These are phyloP conservation scores for Phialophora expanda DNA, from an alignment of 2,329 filamentous ascomycete species.

Conservation along the genomic window DNA sequence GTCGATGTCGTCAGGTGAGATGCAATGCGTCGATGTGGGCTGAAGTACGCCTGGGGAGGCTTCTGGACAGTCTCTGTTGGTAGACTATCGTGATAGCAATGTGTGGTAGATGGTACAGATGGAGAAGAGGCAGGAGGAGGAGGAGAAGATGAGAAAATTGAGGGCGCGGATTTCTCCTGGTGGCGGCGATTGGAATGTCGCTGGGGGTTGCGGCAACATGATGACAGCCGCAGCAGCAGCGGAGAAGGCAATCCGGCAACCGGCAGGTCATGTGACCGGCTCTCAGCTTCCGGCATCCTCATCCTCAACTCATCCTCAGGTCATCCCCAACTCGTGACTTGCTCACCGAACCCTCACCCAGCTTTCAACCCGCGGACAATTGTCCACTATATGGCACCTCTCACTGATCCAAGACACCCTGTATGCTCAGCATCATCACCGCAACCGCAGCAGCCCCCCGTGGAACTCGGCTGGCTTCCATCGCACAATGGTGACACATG, in stretches of 20 bases:
- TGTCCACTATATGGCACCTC: background rate
- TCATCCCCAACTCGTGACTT: background rate
- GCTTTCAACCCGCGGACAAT: background rate
- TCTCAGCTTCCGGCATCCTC: background rate
- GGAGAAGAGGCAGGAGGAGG: conserved; percentile 11
- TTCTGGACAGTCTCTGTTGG: conserved; percentile 21
- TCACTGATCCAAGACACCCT: background rate
- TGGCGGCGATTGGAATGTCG: background rate
- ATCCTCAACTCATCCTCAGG: background rate
- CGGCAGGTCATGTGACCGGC: conserved; percentile 11
- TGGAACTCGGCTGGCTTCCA: background rate
- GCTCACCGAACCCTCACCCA: background rate
- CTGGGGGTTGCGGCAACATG: conserved; percentile 2
- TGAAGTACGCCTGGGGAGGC: conserved; percentile 29
- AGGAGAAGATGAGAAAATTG: conserved; percentile 14
- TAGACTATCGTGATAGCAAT: conserved; percentile 9
- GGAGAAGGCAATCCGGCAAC: conserved; percentile 4
- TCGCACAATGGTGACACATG: background rate
- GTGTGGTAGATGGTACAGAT: conserved; percentile 9
- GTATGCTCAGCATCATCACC: background rate
- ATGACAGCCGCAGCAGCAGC: conserved; percentile 5
- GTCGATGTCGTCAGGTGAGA: conserved; percentile 26
- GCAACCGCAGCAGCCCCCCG: background rate
- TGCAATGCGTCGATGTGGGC: conserved; percentile 21
- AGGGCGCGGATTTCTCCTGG: conserved; percentile 17